Evolutionary conservation across 2,329 filamentous ascomycete species (phyloP).

Genomic region (Colletotrichum chrysophilum): DNA sequence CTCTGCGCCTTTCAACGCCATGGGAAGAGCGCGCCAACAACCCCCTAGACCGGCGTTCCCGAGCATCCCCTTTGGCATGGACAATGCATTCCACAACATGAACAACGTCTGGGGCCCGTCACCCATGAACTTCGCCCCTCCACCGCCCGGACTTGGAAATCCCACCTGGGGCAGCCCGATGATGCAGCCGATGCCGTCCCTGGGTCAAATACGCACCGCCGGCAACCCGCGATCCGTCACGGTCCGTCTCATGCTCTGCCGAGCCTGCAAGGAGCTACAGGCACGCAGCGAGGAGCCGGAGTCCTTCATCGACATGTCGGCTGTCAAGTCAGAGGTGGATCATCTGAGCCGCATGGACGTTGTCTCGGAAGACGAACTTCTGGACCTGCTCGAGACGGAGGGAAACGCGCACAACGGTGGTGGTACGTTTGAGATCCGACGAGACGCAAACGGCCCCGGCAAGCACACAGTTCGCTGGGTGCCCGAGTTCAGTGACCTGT

Average conservation of each 20-base stretch:
- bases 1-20: slow-evolving; percentile 29
- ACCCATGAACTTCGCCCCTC: slow-evolving; percentile 33
- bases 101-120: slow-evolving; percentile 46
- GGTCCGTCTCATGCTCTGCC: slow-evolving; percentile 76
- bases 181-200: slow-evolving; percentile 7
- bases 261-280: slow-evolving; percentile 72
- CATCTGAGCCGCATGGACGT: slow-evolving; percentile 23
- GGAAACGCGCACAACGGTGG: slow-evolving; percentile 87
- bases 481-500: slow-evolving; percentile 49
- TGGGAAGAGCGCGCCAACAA: slow-evolving; percentile 48
- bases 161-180: slow-evolving; percentile 37
- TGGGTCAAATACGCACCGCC: slow-evolving; percentile 2
- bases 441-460: slow-evolving; percentile 46
- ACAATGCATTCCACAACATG: slow-evolving; percentile 40
- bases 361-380: slow-evolving; percentile 69
- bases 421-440: slow-evolving; percentile 78
- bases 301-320: slow-evolving; percentile 73
- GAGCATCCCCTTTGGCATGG: slow-evolving; percentile 42
- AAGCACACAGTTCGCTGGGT: slow-evolving; percentile 59
- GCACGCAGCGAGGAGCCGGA: slow-evolving; percentile 49
- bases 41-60: slow-evolving; percentile 53
- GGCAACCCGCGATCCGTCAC: slow-evolving; percentile 46
- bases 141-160: slow-evolving; percentile 52
- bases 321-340: slow-evolving; percentile 65
- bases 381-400: slow-evolving; percentile 89